Evolutionary conservation across 2,329 filamentous ascomycete genomes (phyloP), one percentile per base, ranked within the genome.

Genomic region (Ophiosphaerella narmari): DNA sequence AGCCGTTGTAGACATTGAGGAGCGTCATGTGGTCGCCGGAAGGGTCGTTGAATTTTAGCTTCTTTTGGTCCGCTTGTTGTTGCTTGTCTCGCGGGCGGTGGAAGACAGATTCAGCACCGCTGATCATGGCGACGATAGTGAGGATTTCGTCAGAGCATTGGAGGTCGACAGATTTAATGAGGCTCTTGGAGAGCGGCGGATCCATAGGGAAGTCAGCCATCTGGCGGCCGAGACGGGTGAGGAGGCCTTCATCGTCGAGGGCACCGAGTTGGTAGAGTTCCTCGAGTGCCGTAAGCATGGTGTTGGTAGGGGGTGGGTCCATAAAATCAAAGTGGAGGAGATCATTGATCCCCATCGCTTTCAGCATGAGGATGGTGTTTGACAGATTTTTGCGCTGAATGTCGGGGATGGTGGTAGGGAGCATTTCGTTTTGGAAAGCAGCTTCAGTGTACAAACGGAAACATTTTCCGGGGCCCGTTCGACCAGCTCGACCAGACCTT

Each of bases 181-280:
- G 82, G 0, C 91, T 87, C 73, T 97, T 99, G 45, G 92, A 90
- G 0, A 97, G 81, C 0, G 90, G 86, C 0, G 94, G 94, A 49
- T 97, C 92, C 91, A 97, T 97, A 0, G 94, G 94, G 72, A 97
- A 97, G 68, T 99, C 93, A 9, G 94, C 92, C 93, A 99, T 97
- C 72, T 97, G 96, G 39, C 94, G 86, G 7, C 94, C 94, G 1
- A 96, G 82, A 6, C 94, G 86, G 0, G 94, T 99, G 2, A 99
- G 78, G 0, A 99, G 81, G 12, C 94, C 94, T 80, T 99, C 94
- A 64, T 99, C 93, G 58, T 99, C 94, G 0, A 99, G 80, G 0
- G 93, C 93, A 3, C 88, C 91, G 9, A 99, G 79, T 0, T 91
- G 91, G 67, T 99, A 99, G 0, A 99, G 80, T 70, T 97, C 94